These are phyloP conservation scores for Acer campestre DNA, from an alignment of 345 rosid species.

Conservation along the genomic window DNA sequence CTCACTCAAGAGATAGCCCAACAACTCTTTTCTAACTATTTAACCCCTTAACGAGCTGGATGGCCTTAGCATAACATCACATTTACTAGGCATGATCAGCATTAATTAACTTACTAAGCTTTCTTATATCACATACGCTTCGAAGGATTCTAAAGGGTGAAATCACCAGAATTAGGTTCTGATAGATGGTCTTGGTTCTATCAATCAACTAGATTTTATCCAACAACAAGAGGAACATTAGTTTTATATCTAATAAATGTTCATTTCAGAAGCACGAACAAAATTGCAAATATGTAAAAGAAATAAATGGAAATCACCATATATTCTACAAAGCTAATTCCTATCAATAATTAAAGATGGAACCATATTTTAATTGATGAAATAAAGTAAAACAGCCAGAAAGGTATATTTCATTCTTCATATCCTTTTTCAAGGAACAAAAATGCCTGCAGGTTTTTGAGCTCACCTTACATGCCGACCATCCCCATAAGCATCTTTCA, in stretches of 20 bases:
- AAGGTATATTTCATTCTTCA: neutral
- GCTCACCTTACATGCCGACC: slow-evolving; percentile 90
- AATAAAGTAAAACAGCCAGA: neutral
- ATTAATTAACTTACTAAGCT: neutral
- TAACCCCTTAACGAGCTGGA: neutral
- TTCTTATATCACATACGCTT: neutral
- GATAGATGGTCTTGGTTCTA: neutral
- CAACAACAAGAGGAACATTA: neutral
- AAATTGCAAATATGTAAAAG: neutral
- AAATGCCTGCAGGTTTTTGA: neutral
- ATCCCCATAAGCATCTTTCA: slow-evolving; percentile 92
- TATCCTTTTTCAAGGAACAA: neutral
- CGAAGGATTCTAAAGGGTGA: neutral
- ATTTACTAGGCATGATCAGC: neutral
- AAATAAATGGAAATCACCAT: slow-evolving; percentile 2
- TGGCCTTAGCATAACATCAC: neutral
- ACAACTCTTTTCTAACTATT: neutral
- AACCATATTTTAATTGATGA: neutral
- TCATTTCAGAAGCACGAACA: neutral
- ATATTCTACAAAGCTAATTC: neutral
- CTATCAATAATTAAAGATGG: neutral
- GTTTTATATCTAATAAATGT: neutral
- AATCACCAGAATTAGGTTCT: neutral
- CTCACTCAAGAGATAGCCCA: neutral
- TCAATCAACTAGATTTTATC: neutral